Evolutionary conservation across 2,329 filamentous ascomycete species (phyloP), one percentile per base, ranked within the genome.

Genomic region (Cercospora zeina): DNA sequence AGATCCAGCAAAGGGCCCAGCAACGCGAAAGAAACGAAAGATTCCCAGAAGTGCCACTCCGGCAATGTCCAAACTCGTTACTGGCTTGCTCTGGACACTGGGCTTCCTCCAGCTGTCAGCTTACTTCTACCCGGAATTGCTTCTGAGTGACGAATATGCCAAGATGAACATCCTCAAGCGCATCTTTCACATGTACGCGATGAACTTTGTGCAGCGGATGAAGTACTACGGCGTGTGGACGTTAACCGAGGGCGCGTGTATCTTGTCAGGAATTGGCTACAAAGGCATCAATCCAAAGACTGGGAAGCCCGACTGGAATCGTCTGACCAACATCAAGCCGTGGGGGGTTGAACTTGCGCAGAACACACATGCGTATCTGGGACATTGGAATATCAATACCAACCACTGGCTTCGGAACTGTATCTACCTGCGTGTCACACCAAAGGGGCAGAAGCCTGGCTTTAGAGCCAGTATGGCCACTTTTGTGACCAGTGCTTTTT

Each of bases 151-250:
- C 57, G 77, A 82, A 2, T 96, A 86, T 76, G 78, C 88, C 77
- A 77, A 83, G 4, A 88, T 89, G 72, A 82, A 84, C 39, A 86
- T 97, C 72, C 69, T 88, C 39, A 85, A 85, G 59, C 87, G 93
- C 49, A 79, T 97, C 42, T 92, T 88, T 81, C 82, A 89, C 64
- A 79, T 97, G 62, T 88, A 97, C 75, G 89, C 96, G 84, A 84
- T 96, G 55, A 90, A 88, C 58, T 82, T 97, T 49, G 89, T 90
- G 1, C 83, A 89, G 4, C 87, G 95, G 21, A 85, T 90, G 71
- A 99, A 99, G 79, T 99, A 97, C 79, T 99, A 99, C 71, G 95
- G 92, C 36, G 92, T 96, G 4, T 99, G 95, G 95, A 87, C 86
- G 39, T 78, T 99, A 69, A 93, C 93, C 0, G 95, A 99, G 76